Percentiles rank a stretch among this genome's conserved stretches.
Evolutionary conservation across 805 yeast genomes (phyloP).

Genomic region (Kregervanrija delftensis): DNA sequence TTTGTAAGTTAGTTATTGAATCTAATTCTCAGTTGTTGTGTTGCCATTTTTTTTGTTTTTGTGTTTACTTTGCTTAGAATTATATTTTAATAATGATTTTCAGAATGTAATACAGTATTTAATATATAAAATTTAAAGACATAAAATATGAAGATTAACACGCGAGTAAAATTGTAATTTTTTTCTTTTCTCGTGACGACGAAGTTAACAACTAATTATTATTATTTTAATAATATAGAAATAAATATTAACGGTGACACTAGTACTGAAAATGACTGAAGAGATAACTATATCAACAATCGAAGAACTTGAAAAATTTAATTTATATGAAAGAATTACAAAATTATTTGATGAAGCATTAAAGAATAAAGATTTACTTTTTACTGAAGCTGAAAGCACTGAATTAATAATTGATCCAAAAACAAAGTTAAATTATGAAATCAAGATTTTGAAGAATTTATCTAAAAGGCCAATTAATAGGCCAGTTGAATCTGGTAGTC

Average conservation of each 20-base stretch:
- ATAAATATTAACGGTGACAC: too few relatives aligned
- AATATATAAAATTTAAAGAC: too few relatives aligned
- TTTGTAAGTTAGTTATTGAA: not conserved
- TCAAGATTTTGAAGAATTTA: slow-evolving; percentile 28
- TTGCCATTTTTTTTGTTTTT: not conserved
- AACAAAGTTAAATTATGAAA: slow-evolving; percentile 22
- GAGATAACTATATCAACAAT: slow-evolving; percentile 11
- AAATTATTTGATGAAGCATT: slow-evolving; percentile 19
- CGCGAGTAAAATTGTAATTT: too few relatives aligned
- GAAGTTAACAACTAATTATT: too few relatives aligned
- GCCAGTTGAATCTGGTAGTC: slow-evolving; percentile 26
- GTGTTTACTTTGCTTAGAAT: not conserved
- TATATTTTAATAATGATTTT: too few relatives aligned
- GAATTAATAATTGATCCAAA: slow-evolving; percentile 19
- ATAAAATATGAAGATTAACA: too few relatives aligned
- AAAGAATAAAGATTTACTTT: slow-evolving; percentile 20
- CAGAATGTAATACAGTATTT: too few relatives aligned
- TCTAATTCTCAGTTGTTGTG: not conserved
- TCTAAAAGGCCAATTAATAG: slow-evolving; percentile 29
- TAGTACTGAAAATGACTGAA: not conserved
- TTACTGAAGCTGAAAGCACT: slow-evolving; percentile 9
- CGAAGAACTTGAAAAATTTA: slow-evolving; percentile 16
- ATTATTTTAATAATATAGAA: too few relatives aligned
- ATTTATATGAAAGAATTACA: slow-evolving; percentile 12
- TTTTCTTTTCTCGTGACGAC: too few relatives aligned